Conservation (phyloP, 306 rosid species). For the Sphenostylis stenocarpa region DNA sequence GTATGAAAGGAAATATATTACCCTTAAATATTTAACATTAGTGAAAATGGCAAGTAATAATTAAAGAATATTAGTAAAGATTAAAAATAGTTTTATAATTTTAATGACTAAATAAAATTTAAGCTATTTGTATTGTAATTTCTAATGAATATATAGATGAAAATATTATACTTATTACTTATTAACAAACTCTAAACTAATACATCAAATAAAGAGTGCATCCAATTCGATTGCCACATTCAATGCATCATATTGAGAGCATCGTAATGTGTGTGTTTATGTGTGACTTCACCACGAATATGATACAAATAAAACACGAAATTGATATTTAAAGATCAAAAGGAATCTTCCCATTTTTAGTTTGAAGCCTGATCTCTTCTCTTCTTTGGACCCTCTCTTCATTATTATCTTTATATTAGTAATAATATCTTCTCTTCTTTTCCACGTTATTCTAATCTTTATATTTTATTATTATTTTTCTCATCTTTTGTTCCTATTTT, state of each 20-base stretch:
- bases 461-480: background rate
- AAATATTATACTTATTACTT: too few relatives aligned
- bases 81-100: too few relatives aligned
- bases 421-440: conserved; percentile 37
- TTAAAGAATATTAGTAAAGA: too few relatives aligned
- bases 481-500: background rate
- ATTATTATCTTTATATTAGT: background rate
- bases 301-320: conserved; percentile 3
- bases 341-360: conserved; percentile 47
- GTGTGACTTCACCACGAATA: conserved; percentile 44
- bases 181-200: too few relatives aligned
- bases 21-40: too few relatives aligned
- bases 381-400: conserved; percentile 47
- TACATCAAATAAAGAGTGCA: too few relatives aligned
- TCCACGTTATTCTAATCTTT: conserved; percentile 38
- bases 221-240: conserved; percentile 39
- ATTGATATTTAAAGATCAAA: conserved; percentile 12
- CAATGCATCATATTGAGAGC: conserved; percentile 55
- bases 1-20: too few relatives aligned
- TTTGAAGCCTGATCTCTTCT: conserved; percentile 58
- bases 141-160: too few relatives aligned
- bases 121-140: too few relatives aligned
- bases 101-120: too few relatives aligned
- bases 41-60: too few relatives aligned
- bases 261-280: conserved; percentile 4